Conservation (phyloP, 345 rosid genomes). For the Murraya paniculata region DNA sequence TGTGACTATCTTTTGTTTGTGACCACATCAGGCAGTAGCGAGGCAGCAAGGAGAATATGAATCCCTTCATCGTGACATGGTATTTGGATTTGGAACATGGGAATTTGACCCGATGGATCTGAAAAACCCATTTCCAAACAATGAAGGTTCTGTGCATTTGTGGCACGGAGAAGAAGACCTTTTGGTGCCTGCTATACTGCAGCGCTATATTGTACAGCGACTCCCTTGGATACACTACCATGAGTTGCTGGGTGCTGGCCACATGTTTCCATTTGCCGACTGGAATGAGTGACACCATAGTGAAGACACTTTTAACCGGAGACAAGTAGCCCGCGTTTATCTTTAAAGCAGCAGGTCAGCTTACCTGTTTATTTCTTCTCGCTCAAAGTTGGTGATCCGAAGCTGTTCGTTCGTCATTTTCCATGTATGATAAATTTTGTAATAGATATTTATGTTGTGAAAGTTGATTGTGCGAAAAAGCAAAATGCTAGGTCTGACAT, state of each 20-base stretch:
- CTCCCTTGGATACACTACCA: slow-evolving; percentile 65
- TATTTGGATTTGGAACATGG: slow-evolving; percentile 53
- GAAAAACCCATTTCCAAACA: slow-evolving; percentile 43
- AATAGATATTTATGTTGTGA: background rate
- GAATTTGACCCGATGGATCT: slow-evolving; percentile 57
- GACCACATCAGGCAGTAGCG: slow-evolving; percentile 18
- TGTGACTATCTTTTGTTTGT: background rate
- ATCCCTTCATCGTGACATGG: slow-evolving; percentile 47
- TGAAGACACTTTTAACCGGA: slow-evolving; percentile 40
- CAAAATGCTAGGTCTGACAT: background rate
- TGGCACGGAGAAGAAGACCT: slow-evolving; percentile 68
- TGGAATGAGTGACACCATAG: slow-evolving; percentile 40
- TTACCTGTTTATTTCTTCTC: background rate
- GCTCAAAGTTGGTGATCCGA: background rate
- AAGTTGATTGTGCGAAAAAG: background rate
- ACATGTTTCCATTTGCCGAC: slow-evolving; percentile 42
- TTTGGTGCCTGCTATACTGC: slow-evolving; percentile 47
- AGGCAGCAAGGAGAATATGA: slow-evolving; percentile 64
- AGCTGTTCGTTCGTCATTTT: background rate
- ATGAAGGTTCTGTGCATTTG: slow-evolving; percentile 49
- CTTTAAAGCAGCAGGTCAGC: background rate
- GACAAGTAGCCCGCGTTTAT: slow-evolving; percentile 5
- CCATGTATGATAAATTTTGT: slow-evolving; percentile 7
- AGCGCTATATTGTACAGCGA: slow-evolving; percentile 46
- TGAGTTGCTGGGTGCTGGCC: slow-evolving; percentile 57